Evolutionary conservation across 169 alveolate species (phyloP).

Genomic region (Eimeria praecox): DNA sequence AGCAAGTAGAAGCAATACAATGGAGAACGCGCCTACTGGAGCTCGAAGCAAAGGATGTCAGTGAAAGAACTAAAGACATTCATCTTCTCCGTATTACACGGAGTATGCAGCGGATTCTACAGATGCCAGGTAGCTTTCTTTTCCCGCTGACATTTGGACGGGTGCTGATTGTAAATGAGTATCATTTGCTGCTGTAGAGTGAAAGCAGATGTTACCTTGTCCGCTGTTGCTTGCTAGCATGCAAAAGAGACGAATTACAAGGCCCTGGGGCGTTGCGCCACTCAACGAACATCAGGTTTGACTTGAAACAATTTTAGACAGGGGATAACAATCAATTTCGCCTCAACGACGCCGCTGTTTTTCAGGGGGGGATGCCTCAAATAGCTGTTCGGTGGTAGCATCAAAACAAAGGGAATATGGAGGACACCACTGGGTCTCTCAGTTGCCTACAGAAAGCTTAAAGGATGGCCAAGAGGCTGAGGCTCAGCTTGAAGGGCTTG

Average conservation of each 20-base stretch:
- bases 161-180: not conserved
- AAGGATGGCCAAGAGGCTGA: conserved; percentile 35
- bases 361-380: conserved; percentile 11
- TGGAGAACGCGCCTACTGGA: conserved; percentile 86
- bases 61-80: conserved; percentile 85
- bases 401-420: not conserved
- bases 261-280: not conserved
- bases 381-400: not conserved
- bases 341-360: not conserved
- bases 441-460: conserved; percentile 44
- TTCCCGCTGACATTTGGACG: not conserved
- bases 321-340: not conserved
- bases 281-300: not conserved
- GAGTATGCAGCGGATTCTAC: conserved; percentile 76
- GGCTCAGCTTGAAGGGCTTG: conserved; percentile 16
- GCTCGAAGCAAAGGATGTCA: conserved; percentile 83
- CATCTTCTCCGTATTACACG: conserved; percentile 87
- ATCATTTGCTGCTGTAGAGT: not conserved
- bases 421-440: conserved; percentile 20
- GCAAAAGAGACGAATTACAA: not conserved
- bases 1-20: conserved; percentile 66
- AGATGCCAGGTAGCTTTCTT: conserved; percentile 33
- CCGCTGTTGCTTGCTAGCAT: not conserved
- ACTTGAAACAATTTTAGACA: not conserved
- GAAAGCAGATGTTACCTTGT: not conserved